Evolutionary conservation across 2,329 filamentous ascomycete species (phyloP), one percentile per base, ranked within the genome.

Genomic region (Colletotrichum salicis): DNA sequence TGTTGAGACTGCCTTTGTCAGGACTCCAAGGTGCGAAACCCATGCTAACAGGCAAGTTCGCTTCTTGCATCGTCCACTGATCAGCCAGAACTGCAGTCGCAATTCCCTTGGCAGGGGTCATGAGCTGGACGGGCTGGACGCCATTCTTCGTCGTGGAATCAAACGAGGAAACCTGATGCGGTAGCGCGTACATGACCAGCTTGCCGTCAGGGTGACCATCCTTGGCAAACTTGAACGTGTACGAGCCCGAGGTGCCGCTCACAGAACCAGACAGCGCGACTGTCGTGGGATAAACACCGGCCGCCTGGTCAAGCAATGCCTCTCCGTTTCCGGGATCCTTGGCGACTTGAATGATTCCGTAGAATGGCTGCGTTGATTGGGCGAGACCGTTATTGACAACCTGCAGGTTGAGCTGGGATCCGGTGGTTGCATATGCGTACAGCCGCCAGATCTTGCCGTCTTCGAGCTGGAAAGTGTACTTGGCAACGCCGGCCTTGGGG

Each of bases 101-200:
- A 15, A 90, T 83, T 12, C 96, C 96, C 82, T 98, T 98, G 24
- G 94, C 97, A 0, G 94, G 93, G 0, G 94, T 96, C 68, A 92
- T 89, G 64, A 98, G 84, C 73, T 88, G 85, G 1, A 96, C 79
- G 5, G 84, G 88, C 8, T 85, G 84, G 29, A 85, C 82, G 12
- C 82, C 83, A 10, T 89, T 90, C 45, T 75, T 77, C 2, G 88
- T 90, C 1, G 81, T 81, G 1, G 80, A 76, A 74, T 94, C 89
- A 72, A 98, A 95, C 0, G 93, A 94, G 37, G 90, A 84, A 3
- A 94, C 79, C 75, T 98, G 96, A 80, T 98, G 96, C 27, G 95
- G 94, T 59, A 99, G 84, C 19, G 93, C 94, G 79, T 93, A 98
- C 91, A 97, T 96, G 74, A 96, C 85, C 27, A 97, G 84, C 71